Evolutionary conservation across 345 rosid genomes (phyloP).

Genomic region (Citrus reticulata): DNA sequence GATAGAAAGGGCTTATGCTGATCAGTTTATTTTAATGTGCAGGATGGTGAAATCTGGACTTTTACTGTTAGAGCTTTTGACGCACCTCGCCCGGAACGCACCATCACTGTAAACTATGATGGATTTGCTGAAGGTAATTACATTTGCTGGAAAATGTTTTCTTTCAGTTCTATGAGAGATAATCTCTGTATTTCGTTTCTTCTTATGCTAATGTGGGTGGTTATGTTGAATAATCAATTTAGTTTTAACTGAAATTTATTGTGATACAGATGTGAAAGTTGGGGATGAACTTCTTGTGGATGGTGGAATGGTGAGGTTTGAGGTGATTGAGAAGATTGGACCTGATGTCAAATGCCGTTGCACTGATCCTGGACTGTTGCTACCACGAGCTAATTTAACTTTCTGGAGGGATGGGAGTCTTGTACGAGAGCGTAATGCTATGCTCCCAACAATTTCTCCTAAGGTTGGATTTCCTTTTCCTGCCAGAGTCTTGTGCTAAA

Average conservation of each 20-base stretch:
- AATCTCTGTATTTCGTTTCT: neutral
- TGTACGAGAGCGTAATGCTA: constrained; percentile 95
- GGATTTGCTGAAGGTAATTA: constrained; percentile 95
- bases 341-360: constrained; percentile 94
- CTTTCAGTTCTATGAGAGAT: neutral
- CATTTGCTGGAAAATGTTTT: neutral
- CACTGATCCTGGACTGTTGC: constrained; percentile 93
- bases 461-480: constrained; percentile 45
- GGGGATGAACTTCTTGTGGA: constrained; percentile 96
- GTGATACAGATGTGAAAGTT: constrained; percentile 66
- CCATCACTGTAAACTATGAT: constrained; percentile 86
- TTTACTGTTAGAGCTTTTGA: constrained; percentile 89
- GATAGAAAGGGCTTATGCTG: neutral
- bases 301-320: constrained; percentile 99
- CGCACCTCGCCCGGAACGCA: constrained; percentile 63
- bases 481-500: neutral
- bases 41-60: constrained; percentile 99
- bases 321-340: constrained; percentile 93
- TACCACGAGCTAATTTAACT: constrained; percentile 97
- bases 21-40: neutral
- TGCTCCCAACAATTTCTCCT: constrained; percentile 97
- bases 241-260: neutral
- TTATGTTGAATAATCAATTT: neutral
- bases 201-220: neutral
- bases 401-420: constrained; percentile 99